Percentiles rank a stretch among this genome's conserved stretches.
These are phyloP conservation scores for Penicillium silybi DNA, from an alignment of 495 filamentous ascomycete genomes.

Conservation along the genomic window DNA sequence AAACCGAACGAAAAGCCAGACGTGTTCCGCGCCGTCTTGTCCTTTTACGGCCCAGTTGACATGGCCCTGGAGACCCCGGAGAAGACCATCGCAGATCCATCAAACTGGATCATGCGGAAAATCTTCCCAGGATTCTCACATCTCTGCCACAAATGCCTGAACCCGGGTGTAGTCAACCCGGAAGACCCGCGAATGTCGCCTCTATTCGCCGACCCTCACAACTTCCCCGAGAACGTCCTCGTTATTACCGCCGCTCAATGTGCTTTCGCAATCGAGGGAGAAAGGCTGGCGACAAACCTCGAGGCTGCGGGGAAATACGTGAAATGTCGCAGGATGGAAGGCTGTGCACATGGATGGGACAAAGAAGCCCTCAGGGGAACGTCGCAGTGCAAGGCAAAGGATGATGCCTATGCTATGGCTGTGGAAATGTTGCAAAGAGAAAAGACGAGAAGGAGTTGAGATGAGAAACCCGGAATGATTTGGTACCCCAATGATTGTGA, in stretches of 20 bases:
- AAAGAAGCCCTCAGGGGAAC: conserved; percentile 27
- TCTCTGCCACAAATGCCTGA: conserved; percentile 26
- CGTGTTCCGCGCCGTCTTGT: conserved; percentile 33
- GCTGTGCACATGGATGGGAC: conserved; percentile 41
- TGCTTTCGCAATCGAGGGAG: conserved; percentile 37
- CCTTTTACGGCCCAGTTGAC: conserved; percentile 38
- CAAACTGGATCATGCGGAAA: conserved; percentile 26
- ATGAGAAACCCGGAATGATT: background rate
- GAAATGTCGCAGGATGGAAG: conserved; percentile 33
- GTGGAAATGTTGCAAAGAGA: conserved; percentile 18
- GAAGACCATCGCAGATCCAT: conserved; percentile 24
- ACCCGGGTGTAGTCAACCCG: conserved; percentile 16
- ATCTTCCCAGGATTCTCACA: conserved; percentile 26
- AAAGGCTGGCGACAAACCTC: conserved; percentile 38
- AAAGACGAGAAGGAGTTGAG: background rate
- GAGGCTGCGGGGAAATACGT: conserved; percentile 28
- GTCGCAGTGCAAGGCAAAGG: conserved; percentile 29
- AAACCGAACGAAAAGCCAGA: conserved; percentile 9
- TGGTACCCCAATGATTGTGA: conserved; percentile 12
- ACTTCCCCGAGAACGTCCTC: conserved; percentile 36
- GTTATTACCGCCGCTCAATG: conserved; percentile 42
- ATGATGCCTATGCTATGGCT: conserved; percentile 32
- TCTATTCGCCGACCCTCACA: conserved; percentile 28
- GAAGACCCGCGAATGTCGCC: conserved; percentile 42
- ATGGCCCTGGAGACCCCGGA: conserved; percentile 22